phyloP scores from a whole-genome alignment of 352 stramenopile species.

The Hyaloperonospora arabidopsidis region DNA sequence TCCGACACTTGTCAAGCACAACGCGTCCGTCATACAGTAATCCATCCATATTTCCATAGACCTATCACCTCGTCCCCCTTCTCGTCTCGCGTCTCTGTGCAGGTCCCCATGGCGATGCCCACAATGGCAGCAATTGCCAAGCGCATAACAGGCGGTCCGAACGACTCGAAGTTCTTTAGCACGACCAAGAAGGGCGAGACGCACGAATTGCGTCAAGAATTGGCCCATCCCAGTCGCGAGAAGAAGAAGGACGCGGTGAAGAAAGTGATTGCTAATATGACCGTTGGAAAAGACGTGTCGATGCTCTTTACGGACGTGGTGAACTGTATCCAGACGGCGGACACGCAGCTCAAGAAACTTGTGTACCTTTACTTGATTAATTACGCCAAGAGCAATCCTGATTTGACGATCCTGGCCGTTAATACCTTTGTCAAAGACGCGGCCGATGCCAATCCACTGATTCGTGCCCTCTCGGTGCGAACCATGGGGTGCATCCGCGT shows the following conservation, averaged over 20 bases:
- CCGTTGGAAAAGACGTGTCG: conserved; percentile 98
- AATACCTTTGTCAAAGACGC: conserved; percentile 97
- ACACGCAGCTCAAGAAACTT: conserved; percentile 99
- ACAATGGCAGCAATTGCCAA: conserved; percentile 85
- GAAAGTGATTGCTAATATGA: conserved; percentile 99
- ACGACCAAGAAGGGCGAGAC: conserved; percentile 98
- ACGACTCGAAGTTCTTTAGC: conserved; percentile 98
- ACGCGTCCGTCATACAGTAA: too few species aligned
- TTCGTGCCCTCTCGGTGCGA: conserved; percentile 95
- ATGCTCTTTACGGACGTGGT: conserved; percentile 99
- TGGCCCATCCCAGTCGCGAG: conserved; percentile 93
- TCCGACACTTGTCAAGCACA: too few species aligned
- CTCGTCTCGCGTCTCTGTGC: too few species aligned
- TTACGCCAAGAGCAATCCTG: conserved; percentile 99
- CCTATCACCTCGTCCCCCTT: too few species aligned
- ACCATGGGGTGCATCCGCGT: conserved; percentile 99
- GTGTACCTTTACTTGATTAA: conserved; percentile 99
- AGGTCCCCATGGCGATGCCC: conserved; percentile 59
- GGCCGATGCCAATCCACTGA: conserved; percentile 89
- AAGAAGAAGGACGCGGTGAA: conserved; percentile 99
- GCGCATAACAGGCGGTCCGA: conserved; percentile 85
- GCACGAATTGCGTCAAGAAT: conserved; percentile 95
- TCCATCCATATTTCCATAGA: too few species aligned
- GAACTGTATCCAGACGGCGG: conserved; percentile 98
- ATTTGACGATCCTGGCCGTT: conserved; percentile 98